Percentiles rank a stretch among this genome's conserved stretches.
These are phyloP conservation scores for Coemansia aciculifera DNA, from an alignment of 192 early-diverging fungal species.

Conservation along the genomic window DNA sequence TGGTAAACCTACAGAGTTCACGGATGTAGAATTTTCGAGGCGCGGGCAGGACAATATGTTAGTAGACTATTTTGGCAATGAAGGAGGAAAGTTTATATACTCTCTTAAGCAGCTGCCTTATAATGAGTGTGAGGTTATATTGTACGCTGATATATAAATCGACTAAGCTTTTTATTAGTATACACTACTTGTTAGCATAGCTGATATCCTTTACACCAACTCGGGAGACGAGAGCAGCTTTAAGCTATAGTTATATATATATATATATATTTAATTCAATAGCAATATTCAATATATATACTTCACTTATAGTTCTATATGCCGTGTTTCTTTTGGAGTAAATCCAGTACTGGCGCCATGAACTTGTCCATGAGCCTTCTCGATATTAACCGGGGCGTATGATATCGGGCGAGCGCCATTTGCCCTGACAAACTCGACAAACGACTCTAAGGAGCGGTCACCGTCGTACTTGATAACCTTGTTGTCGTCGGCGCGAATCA, in stretches of 20 bases:
- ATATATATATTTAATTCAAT: neutral
- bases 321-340: slow-evolving; percentile 50
- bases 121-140: too few relatives aligned
- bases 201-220: neutral
- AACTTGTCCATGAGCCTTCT: slow-evolving; percentile 6
- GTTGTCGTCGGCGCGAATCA: slow-evolving; percentile 83
- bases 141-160: too few relatives aligned
- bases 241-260: neutral
- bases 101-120: neutral
- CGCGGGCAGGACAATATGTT: neutral
- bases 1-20: neutral
- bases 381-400: neutral
- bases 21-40: neutral
- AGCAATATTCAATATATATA: neutral
- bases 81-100: neutral
- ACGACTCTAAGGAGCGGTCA: slow-evolving; percentile 71
- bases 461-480: slow-evolving; percentile 77
- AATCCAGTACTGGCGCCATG: slow-evolving; percentile 16
- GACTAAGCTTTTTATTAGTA: too few relatives aligned
- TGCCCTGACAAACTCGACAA: slow-evolving; percentile 73
- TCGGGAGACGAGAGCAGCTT: neutral
- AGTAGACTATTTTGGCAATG: neutral
- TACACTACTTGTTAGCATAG: neutral
- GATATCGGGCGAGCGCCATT: slow-evolving; percentile 58
- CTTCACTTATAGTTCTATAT: slow-evolving; percentile 31